These are phyloP conservation scores for Euptelea pleiosperma DNA, from an alignment of 164 flowering plant genomes.

Conservation along the genomic window DNA sequence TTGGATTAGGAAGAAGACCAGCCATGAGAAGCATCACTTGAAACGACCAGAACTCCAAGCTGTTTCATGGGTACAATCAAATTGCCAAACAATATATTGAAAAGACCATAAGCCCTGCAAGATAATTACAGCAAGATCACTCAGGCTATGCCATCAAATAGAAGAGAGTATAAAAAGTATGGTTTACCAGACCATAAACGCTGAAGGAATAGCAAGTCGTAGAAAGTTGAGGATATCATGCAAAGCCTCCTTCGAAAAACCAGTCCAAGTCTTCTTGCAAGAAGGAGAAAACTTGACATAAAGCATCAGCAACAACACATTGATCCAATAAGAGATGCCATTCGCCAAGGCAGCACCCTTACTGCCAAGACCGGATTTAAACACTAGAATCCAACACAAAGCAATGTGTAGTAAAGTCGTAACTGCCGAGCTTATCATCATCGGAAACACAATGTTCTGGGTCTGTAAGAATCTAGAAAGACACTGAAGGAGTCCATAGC, in stretches of 20 bases:
- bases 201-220: slow-evolving; percentile 37
- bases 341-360: slow-evolving; percentile 34
- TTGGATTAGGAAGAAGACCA: slow-evolving; percentile 33
- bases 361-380: slow-evolving; percentile 30
- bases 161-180: too few species aligned
- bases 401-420: slow-evolving; percentile 18
- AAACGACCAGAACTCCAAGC: slow-evolving; percentile 34
- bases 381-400: slow-evolving; percentile 33
- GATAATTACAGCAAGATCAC: too few species aligned
- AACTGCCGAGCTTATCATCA: slow-evolving; percentile 30
- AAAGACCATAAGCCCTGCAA: too few species aligned
- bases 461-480: slow-evolving; percentile 23
- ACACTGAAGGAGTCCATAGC: slow-evolving; percentile 26
- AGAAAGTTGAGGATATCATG: slow-evolving; percentile 23
- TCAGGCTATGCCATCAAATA: too few species aligned
- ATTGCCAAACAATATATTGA: too few species aligned
- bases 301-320: slow-evolving; percentile 26
- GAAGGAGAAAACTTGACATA: slow-evolving; percentile 34
- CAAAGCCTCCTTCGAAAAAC: slow-evolving; percentile 34
- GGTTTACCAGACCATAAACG: slow-evolving; percentile 38
- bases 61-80: too few species aligned
- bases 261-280: slow-evolving; percentile 38
- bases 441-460: slow-evolving; percentile 27
- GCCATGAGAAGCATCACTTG: slow-evolving; percentile 25
- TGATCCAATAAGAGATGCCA: slow-evolving; percentile 35